Evolutionary conservation across 306 rosid genomes (phyloP).

Genomic region (Trifolium dubium): DNA sequence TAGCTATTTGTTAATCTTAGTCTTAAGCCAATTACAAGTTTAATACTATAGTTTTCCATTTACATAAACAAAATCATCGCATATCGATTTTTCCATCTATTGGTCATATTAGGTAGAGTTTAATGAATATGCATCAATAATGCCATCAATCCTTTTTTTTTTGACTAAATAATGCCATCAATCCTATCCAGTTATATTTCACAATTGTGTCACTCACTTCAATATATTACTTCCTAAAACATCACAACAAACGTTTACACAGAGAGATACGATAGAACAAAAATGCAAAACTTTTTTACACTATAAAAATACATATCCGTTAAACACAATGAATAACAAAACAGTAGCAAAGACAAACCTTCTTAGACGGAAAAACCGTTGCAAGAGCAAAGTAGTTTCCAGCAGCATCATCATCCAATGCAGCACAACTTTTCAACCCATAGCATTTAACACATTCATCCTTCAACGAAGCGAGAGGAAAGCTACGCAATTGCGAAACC

Average conservation of each 20-base stretch:
- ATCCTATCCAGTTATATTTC: not conserved
- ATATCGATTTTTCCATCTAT: not conserved
- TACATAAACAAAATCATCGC: not conserved
- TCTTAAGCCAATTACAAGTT: constrained; percentile 3
- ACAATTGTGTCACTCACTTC: not conserved
- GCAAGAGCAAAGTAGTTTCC: constrained; percentile 85
- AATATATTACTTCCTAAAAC: not conserved
- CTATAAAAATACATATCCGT: not conserved
- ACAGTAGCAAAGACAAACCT: constrained; percentile 58
- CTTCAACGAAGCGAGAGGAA: constrained; percentile 72
- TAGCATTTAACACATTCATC: constrained; percentile 57
- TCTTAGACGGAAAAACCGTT: constrained; percentile 63
- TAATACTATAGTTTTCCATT: not conserved
- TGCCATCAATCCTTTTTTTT: too few species aligned
- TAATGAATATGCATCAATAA: not conserved
- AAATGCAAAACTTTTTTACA: not conserved
- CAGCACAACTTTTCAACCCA: constrained; percentile 46
- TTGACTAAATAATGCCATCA: too few species aligned
- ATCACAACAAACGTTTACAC: not conserved
- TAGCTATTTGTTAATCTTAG: not conserved
- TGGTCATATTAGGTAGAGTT: not conserved
- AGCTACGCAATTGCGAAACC: constrained; percentile 44
- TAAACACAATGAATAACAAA: constrained; percentile 7
- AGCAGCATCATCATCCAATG: constrained; percentile 39
- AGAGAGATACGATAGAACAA: not conserved